Evolutionary conservation across 768 basidiomycete genomes (phyloP).

Genomic region (Tulasnella sp.): DNA sequence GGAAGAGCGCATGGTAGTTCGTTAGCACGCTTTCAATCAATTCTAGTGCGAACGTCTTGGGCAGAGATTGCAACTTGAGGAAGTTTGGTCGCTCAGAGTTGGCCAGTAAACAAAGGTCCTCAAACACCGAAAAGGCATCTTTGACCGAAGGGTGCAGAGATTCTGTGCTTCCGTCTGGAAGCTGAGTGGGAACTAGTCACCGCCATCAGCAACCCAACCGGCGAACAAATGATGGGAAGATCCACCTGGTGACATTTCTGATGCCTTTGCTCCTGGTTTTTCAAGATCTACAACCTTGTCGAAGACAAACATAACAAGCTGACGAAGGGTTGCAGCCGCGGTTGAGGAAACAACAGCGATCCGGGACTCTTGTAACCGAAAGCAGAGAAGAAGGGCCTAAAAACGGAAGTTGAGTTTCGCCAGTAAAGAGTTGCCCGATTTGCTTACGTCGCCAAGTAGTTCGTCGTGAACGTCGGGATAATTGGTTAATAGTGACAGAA

Average conservation of each 20-base stretch:
- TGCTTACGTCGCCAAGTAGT: constrained; percentile 76
- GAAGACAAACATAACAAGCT: constrained; percentile 96
- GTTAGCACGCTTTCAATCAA: constrained; percentile 95
- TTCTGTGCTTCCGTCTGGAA: constrained; percentile 71
- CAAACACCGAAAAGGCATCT: constrained; percentile 87
- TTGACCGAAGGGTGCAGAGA: constrained; percentile 71
- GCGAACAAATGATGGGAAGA: background rate
- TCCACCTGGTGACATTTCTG: constrained; percentile 38
- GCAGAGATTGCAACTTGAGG: constrained; percentile 77
- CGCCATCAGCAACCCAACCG: constrained; percentile 7
- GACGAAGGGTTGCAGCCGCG: constrained; percentile 92
- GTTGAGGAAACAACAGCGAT: constrained; percentile 97
- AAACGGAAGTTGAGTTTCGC: background rate
- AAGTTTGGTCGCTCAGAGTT: constrained; percentile 80
- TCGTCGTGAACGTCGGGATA: constrained; percentile 80
- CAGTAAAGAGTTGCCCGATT: too few species aligned
- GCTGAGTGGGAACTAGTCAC: constrained; percentile 3
- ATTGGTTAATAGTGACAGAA: constrained; percentile 88
- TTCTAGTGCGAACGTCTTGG: constrained; percentile 95
- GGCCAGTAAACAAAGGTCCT: constrained; percentile 89
- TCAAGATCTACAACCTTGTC: constrained; percentile 91
- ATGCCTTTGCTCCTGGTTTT: constrained; percentile 44
- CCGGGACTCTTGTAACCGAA: constrained; percentile 92
- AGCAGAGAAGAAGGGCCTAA: constrained; percentile 89
- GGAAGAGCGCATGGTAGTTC: constrained; percentile 85